Conservation (phyloP, 2,329 filamentous ascomycete genomes). For the Scleromitrula shiraiana region DNA sequence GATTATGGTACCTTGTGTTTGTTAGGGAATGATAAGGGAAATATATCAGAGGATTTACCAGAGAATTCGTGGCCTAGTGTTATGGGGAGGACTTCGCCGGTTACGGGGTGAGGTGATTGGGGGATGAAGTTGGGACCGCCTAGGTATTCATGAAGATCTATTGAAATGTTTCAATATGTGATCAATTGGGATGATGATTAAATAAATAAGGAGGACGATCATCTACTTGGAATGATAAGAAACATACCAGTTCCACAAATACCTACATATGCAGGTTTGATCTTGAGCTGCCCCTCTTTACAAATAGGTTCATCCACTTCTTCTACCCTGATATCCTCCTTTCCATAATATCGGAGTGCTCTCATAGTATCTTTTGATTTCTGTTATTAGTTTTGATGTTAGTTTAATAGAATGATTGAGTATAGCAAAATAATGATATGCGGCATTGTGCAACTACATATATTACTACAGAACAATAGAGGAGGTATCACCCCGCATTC, state of each 20-base stretch:
- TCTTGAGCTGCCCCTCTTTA: conserved; percentile 42
- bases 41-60: conserved; percentile 29
- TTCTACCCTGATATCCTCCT: conserved; percentile 47
- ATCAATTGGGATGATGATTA: neutral
- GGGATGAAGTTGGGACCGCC: conserved; percentile 42
- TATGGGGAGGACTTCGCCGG: conserved; percentile 47
- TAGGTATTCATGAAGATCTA: conserved; percentile 45
- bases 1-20: conserved; percentile 35
- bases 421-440: neutral
- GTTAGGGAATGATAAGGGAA: neutral
- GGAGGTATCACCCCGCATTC: no score
- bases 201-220: neutral
- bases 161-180: neutral
- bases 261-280: conserved; percentile 41
- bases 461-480: no score
- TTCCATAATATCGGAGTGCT: conserved; percentile 47
- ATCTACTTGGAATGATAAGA: no score
- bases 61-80: conserved; percentile 59
- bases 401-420: neutral
- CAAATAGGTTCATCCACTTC: conserved; percentile 40
- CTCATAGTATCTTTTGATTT: no score
- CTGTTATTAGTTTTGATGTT: neutral
- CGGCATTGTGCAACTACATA: neutral
- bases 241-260: conserved; percentile 41
- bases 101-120: conserved; percentile 46